Evolutionary conservation across 2,329 filamentous ascomycete genomes (phyloP), one percentile per base, ranked within the genome.

Genomic region (Aspergillus sp.): DNA sequence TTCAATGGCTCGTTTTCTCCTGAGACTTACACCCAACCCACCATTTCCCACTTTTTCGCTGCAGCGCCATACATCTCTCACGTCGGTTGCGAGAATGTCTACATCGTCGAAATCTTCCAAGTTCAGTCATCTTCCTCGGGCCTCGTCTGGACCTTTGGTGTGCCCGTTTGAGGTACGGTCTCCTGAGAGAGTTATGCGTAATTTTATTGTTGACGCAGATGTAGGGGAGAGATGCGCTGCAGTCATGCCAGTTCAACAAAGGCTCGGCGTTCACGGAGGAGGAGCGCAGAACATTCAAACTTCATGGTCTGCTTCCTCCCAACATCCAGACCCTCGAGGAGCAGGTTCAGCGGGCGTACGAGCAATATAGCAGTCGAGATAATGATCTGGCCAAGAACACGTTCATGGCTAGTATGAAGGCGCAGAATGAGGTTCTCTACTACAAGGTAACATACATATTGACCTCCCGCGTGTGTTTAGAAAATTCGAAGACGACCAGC

Each of bases 401-500:
- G 0, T 96, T 96, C 71, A 84, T 96, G 81, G 90, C 90, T 0
- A 92, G 89, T 53, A 81, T 96, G 79, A 92, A 91, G 70, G 87
- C 91, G 68, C 92, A 96, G 75, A 96, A 95, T 75, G 85, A 90
- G 62, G 90, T 96, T 1, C 76, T 96, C 1, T 96, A 91, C 73
- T 96, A 88, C 75, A 87, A 82, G 73, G 89, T 90, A 67, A 64
- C 77, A 32, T 61, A 38, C 5, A n/a, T 39, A 8, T 7, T 36
- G 47, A 8, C 11, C 17, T 13, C 2, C 17, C 8, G 25, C 10
- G 39, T 2, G 7, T 8, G 6, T 30, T 21, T 19, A n/a, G 23
- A 17, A 19, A 11, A 11, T 6, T 58, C 25, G 60, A 17, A 59
- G 30, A 47, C 19, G 53, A 17, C 4, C 8, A 25, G 8, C 13